Percentiles rank a stretch among this genome's conserved stretches.
phyloP scores from a whole-genome alignment of 768 basidiomycete genomes.

The Hypholoma sublateritium region DNA sequence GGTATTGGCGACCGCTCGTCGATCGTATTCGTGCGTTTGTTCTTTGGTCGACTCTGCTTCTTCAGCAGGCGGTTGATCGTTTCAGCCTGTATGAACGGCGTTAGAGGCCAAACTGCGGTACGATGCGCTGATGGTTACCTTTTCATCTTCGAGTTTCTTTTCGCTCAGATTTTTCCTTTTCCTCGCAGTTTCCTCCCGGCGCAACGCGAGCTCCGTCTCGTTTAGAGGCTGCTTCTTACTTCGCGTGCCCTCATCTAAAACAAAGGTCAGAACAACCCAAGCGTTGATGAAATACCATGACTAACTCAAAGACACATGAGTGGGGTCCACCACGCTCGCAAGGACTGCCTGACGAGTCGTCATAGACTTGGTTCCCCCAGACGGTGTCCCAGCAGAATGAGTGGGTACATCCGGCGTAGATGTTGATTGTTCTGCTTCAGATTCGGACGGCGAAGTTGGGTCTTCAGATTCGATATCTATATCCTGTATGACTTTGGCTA shows the following conservation, averaged over 20 bases:
- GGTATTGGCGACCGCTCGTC: slow-evolving; percentile 42
- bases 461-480: slow-evolving; percentile 40
- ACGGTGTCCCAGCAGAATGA: slow-evolving; percentile 26
- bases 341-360: slow-evolving; percentile 70
- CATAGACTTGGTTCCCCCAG: slow-evolving; percentile 34
- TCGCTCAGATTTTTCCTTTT: slow-evolving; percentile 81
- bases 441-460: slow-evolving; percentile 26
- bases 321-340: slow-evolving; percentile 65
- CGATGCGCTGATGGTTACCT: slow-evolving; percentile 40
- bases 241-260: slow-evolving; percentile 25
- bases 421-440: slow-evolving; percentile 22
- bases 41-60: slow-evolving; percentile 73
- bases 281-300: neutral
- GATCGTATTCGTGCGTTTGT: slow-evolving; percentile 54
- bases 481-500: slow-evolving; percentile 25
- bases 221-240: slow-evolving; percentile 69
- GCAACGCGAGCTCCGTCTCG: slow-evolving; percentile 69
- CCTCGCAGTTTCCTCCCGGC: slow-evolving; percentile 77
- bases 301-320: slow-evolving; percentile 65
- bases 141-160: slow-evolving; percentile 85
- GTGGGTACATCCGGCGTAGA: slow-evolving; percentile 23
- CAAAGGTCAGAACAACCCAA: neutral
- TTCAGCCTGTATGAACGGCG: slow-evolving; percentile 54
- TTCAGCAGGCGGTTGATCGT: slow-evolving; percentile 89
- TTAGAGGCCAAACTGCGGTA: neutral